Evolutionary conservation across 2,329 filamentous ascomycete species (phyloP), one percentile per base, ranked within the genome.

Genomic region (Chaetomium globosum): DNA sequence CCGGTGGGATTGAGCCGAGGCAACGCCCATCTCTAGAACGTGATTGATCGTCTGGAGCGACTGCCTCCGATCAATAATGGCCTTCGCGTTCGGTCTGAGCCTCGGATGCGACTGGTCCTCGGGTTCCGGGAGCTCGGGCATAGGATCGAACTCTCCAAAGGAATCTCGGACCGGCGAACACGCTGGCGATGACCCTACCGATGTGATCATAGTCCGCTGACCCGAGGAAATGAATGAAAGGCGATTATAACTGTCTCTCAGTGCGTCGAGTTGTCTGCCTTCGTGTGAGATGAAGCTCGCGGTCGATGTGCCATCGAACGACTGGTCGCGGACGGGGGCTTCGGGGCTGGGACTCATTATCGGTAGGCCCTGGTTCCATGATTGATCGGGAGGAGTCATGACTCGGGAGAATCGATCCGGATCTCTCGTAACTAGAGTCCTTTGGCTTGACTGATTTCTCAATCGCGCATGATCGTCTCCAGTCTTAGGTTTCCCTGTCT

Each of bases 161-260:
- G 78, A 84, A 43, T 84, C 82, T 13, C 80, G 77, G 0, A 80
- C 80, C 0, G 87, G 86, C 1, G 86, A 88, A 63, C 78, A 80
- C 19, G 83, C 79, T 2, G 85, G 83, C 0, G 86, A 88, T 0
- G 85, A 87, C 33, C 79, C 81, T 21, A 82, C 80, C 0, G 86
- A 88, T 1, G 86, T 88, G 8, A 87, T 72, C 30, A 85, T 76
- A 3, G 87, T 89, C 65, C 84, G 80, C 72, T 88, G 85, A 7
- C 84, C 83, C 5, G 85, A 87, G 1, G 87, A 89, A 48, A 87
- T 79, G 67, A 81, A 84, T 0, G 87, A 89, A 4, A 86, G 78
- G 6, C 87, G 81, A 67, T 86, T 81, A 1, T 79, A 78, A 72
- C 81, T 85, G 54, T 87, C 83, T 31, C 85, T 79, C 28, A 88